Conservation (phyloP, 257 asterid species). For the Marsdenia floribunda region DNA sequence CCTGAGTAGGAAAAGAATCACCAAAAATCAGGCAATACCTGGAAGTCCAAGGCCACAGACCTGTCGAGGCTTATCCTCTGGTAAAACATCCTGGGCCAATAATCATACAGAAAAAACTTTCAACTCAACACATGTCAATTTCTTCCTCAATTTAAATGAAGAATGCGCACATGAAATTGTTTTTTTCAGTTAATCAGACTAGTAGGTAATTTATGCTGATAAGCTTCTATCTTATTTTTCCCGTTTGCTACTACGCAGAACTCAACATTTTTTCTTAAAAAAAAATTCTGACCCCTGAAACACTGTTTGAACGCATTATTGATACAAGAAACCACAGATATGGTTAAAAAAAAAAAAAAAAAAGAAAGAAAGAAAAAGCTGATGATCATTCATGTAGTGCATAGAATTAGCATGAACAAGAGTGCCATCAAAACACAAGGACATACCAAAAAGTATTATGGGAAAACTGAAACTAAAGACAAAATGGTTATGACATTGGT, state of each 20-base stretch:
- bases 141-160: not conserved
- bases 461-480: not conserved
- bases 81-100: conserved; percentile 61
- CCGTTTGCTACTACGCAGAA: not conserved
- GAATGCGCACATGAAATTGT: not conserved
- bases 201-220: not conserved
- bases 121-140: not conserved
- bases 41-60: conserved; percentile 92
- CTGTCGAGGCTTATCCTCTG: conserved; percentile 84
- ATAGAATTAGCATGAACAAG: not conserved
- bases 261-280: not conserved
- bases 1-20: not conserved
- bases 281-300: not conserved
- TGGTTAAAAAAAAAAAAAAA: not conserved
- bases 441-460: not conserved
- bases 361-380: not conserved
- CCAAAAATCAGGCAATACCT: conserved; percentile 36
- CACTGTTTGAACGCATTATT: not conserved
- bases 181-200: not conserved
- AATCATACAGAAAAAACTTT: not conserved
- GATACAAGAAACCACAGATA: not conserved
- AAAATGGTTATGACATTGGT: not conserved
- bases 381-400: not conserved
- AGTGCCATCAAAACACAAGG: not conserved
- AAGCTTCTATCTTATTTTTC: not conserved